Conservation (phyloP, 78 protist species). For the Dictyostelium brefeldianum region DNA sequence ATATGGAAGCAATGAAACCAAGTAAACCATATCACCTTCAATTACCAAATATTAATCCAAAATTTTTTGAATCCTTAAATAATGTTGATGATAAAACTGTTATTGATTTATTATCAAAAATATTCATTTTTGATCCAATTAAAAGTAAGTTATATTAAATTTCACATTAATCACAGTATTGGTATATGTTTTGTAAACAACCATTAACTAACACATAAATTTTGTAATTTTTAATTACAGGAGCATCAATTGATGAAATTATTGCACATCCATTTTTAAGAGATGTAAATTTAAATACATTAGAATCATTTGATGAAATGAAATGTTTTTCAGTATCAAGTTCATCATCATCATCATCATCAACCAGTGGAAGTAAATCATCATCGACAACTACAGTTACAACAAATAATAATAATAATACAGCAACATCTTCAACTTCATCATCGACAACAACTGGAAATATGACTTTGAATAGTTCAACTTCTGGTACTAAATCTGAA, state of each 20-base stretch:
- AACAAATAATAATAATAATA: not conserved
- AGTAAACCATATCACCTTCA: constrained; percentile 91
- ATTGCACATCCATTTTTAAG: constrained; percentile 52
- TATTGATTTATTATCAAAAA: constrained; percentile 90
- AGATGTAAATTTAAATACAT: constrained; percentile 29
- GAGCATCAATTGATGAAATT: constrained; percentile 72
- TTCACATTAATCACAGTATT: no score
- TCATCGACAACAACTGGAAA: no score
- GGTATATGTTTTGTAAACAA: no score
- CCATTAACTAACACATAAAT: no score
- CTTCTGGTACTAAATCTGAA: not conserved
- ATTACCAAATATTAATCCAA: constrained; percentile 69
- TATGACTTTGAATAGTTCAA: not conserved
- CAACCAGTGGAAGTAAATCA: not conserved
- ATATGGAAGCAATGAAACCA: constrained; percentile 96
- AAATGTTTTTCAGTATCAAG: constrained; percentile 54
- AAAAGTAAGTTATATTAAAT: constrained; percentile 79
- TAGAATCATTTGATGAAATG: constrained; percentile 76
- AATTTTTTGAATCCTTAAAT: constrained; percentile 37
- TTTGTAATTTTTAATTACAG: no score
- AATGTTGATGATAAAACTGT: constrained; percentile 88
- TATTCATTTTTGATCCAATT: constrained; percentile 96
- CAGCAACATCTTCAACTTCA: not conserved
- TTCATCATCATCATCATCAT: not conserved
- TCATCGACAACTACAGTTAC: constrained; percentile 26